A percentile compares a stretch with the other conserved stretches of the same genome.
phyloP scores from a whole-genome alignment of 2,329 filamentous ascomycete species.

The Apiospora saccharicola region DNA sequence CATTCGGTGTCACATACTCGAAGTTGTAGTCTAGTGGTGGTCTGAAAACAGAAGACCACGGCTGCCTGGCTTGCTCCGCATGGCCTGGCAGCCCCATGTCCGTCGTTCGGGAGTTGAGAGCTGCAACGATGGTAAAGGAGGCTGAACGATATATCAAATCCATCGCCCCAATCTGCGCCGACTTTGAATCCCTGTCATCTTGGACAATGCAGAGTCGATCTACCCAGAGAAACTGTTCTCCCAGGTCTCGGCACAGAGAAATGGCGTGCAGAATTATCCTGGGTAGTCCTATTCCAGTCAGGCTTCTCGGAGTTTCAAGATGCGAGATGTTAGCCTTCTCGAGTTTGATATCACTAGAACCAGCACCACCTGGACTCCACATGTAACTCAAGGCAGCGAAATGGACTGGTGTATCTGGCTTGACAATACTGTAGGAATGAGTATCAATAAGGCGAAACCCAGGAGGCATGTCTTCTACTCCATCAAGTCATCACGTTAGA shows the following conservation, averaged over 20 bases:
- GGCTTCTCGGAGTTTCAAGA: not conserved
- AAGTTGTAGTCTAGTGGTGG: no score
- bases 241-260: not conserved
- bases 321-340: not conserved
- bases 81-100: not conserved
- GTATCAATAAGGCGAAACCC: not conserved
- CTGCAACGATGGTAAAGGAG: not conserved
- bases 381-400: slow-evolving; percentile 15
- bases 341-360: not conserved
- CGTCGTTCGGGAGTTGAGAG: not conserved
- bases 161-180: not conserved
- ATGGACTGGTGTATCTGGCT: not conserved
- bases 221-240: slow-evolving; percentile 13
- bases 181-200: not conserved
- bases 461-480: not conserved
- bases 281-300: not conserved
- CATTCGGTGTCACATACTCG: not conserved
- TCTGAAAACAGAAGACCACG: not conserved
- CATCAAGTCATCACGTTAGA: not conserved
- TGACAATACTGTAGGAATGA: not conserved
- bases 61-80: not conserved
- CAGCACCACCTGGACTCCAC: not conserved
- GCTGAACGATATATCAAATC: not conserved
- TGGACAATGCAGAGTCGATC: slow-evolving; percentile 20
- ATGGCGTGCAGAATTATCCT: not conserved